A percentile compares a stretch with the other conserved stretches of the same genome.
Evolutionary conservation across 768 basidiomycete species (phyloP).

Genomic region (Xerocomellus intermedius): DNA sequence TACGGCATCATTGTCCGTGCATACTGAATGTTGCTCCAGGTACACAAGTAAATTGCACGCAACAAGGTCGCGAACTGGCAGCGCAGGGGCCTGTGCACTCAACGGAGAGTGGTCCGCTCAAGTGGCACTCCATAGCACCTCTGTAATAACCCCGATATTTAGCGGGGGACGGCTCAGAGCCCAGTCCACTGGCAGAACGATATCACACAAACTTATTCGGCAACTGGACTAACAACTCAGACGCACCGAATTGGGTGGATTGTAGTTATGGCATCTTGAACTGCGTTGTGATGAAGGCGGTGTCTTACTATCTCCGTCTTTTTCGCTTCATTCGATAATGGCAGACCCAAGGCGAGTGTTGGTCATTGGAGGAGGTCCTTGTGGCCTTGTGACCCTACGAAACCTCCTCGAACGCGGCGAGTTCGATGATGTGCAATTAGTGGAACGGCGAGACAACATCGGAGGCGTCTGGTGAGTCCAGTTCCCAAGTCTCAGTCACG

Average conservation of each 20-base stretch:
- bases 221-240: not conserved
- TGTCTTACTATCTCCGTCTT: constrained; percentile 3
- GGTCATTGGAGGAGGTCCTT: constrained; percentile 47
- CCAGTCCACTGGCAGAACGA: too few relatives aligned
- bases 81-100: not conserved
- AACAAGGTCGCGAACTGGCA: not conserved
- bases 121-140: too few relatives aligned
- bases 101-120: too few relatives aligned
- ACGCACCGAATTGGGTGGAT: not conserved
- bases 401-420: constrained; percentile 43
- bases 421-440: constrained; percentile 44
- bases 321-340: not conserved
- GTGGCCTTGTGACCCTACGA: constrained; percentile 49
- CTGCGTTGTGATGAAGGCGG: constrained; percentile 1
- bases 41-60: not conserved
- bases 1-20: too few relatives aligned
- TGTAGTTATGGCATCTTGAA: not conserved
- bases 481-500: not conserved
- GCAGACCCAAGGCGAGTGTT: constrained; percentile 28
- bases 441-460: constrained; percentile 45
- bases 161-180: too few relatives aligned
- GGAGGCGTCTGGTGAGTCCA: constrained; percentile 48
- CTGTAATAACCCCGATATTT: too few relatives aligned
- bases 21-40: not conserved
- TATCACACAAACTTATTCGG: not conserved